Conservation (phyloP, 805 yeast genomes). For the Candida germanica region DNA sequence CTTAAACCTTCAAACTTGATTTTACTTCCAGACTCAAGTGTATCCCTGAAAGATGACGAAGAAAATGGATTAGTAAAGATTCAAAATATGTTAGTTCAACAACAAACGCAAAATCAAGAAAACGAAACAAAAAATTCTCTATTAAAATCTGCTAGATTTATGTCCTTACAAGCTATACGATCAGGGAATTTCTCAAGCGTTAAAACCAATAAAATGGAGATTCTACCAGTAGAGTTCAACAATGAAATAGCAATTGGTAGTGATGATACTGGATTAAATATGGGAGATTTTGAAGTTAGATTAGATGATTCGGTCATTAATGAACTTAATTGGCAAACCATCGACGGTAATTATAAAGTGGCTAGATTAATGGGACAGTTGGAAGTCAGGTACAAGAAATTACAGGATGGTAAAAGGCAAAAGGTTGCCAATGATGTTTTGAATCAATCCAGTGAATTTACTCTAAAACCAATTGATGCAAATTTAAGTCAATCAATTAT, state of each 20-base stretch:
- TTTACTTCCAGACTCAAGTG: conserved; percentile 46
- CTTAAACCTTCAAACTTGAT: conserved; percentile 76
- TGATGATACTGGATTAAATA: conserved; percentile 32
- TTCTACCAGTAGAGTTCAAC: conserved; percentile 35
- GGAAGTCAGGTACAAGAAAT: conserved; percentile 26
- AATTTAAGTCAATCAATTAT: conserved; percentile 1
- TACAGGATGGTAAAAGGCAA: conserved; percentile 12
- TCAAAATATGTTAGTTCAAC: conserved; percentile 25
- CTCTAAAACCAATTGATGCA: conserved; percentile 23
- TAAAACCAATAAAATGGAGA: conserved; percentile 24
- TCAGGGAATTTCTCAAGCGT: conserved; percentile 5
- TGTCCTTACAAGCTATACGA: conserved; percentile 31
- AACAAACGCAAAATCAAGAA: conserved; percentile 27
- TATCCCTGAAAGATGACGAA: conserved; percentile 15
- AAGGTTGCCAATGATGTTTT: conserved; percentile 23
- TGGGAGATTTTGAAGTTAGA: conserved; percentile 54
- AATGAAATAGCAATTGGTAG: conserved; percentile 48
- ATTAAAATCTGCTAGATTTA: conserved; percentile 22
- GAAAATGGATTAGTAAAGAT: conserved; percentile 29
- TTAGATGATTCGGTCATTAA: conserved; percentile 62
- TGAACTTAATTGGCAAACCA: conserved; percentile 76
- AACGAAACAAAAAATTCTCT: conserved; percentile 17
- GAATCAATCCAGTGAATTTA: conserved; percentile 29
- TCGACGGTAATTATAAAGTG: conserved; percentile 75
- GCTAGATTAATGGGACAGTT: conserved; percentile 79